Evolutionary conservation across 2,329 filamentous ascomycete genomes (phyloP), one percentile per base, ranked within the genome.

Genomic region (Aspergillus neotritici): DNA sequence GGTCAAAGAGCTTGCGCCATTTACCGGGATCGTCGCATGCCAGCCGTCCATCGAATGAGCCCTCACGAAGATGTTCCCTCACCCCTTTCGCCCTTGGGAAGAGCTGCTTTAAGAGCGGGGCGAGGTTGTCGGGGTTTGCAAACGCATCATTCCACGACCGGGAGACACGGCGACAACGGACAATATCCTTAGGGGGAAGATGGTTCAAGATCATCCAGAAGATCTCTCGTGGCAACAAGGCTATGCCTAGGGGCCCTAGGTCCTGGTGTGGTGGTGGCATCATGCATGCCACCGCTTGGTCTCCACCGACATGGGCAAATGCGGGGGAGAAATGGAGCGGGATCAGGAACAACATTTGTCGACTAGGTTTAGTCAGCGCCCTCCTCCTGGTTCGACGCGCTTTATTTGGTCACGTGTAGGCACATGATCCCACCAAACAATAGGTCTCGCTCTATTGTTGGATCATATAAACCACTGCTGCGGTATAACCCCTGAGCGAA

Each of bases 31-130:
- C 40, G 12, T 38, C 46, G 11, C 16, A 40, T 5, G 31, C 12
- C 6, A 28, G 31, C 30, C 43, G 31, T 3, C 34, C 31, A 15
- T 37, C 30, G 4, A 45, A 32, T n/a, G 16, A 16, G 10, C 37
- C 16, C 1, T 46, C 39, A 8, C 43, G 13, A 21, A 44, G 37
- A 13, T 64, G 50, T n/a, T 65, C 51, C n/a, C 76, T 70, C 32
- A 75, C 62, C 60, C 84, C 80, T 31, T 69, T 67, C 25, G 73
- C 74, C 21, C 69, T 66, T 4, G 79, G 74, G 47, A 79, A 83
- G 44, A 74, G 70, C 51, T 61, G 62, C 33, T 70, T 68, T 44
- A 82, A 61, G 13, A 80, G 65, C 30, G 67, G 66, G 43, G 70
- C 63, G 39, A 72, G 72, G 44, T 75, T 64, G 31, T 67, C 63